Evolutionary conservation across 441 rosid species (phyloP).

Genomic region (Adansonia rubrostipa): DNA sequence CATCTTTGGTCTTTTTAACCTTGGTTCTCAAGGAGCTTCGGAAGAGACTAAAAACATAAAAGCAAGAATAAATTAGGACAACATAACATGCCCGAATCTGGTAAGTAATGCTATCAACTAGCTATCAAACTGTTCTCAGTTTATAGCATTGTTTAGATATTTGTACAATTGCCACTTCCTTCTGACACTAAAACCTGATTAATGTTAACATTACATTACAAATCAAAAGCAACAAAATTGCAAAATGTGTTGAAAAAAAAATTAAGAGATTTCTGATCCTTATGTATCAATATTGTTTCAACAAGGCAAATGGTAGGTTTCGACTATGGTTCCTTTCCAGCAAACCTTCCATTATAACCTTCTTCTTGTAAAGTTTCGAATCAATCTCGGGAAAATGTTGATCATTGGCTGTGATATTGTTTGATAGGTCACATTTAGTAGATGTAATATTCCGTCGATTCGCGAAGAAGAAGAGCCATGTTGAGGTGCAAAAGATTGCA

Average conservation of each 20-base stretch:
- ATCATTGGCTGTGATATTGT: background rate
- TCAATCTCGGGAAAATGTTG: background rate
- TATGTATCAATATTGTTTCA: background rate
- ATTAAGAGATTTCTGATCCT: background rate
- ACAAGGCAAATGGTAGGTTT: background rate
- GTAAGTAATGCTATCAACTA: background rate
- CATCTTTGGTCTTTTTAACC: too few species aligned
- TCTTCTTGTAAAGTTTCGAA: conserved; percentile 38
- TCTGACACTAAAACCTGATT: background rate
- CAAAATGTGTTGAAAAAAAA: background rate
- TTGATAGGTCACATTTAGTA: background rate
- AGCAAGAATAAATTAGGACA: too few species aligned
- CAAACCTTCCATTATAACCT: conserved; percentile 38
- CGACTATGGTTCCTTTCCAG: conserved; percentile 32
- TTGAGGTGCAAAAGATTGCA: conserved; percentile 55
- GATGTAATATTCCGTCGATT: conserved; percentile 21
- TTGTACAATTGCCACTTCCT: background rate
- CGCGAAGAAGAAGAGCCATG: conserved; percentile 40
- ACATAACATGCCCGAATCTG: background rate
- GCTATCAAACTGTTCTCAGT: too few species aligned
- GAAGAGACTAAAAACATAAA: too few species aligned
- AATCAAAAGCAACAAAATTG: background rate
- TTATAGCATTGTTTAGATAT: background rate
- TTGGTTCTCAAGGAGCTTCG: too few species aligned
- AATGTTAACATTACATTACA: background rate